Base-by-base conservation (phyloP, 805 yeast species). In the Hanseniaspora meyeri region DNA sequence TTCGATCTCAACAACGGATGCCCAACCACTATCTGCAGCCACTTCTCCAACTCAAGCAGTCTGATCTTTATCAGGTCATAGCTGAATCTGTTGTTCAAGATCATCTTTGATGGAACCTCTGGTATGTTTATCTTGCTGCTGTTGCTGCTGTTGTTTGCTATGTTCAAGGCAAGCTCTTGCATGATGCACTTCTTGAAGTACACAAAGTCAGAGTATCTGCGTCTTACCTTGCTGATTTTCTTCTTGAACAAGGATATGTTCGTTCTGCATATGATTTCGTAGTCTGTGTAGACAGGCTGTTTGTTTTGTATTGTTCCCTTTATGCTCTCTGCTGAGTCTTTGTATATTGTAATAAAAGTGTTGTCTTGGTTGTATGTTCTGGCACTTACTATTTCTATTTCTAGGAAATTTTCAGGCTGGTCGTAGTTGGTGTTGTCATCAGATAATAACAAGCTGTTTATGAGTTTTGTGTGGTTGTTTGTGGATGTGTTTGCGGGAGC, bases 1-100 rank as follows among this genome's bases (percentile, higher is more conserved):
- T 95, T 95, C 0, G 96, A 85, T 70, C 93, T 97, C 58, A 91
- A 71, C 59, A 91, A 70, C 1, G 98, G 98, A 68, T 91, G 98
- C 12, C 96, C 93, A 14, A 95, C 93, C 19, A 90, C 95, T 17
- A 80, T 74, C 46, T 73, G 75, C 43, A 93, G 67, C 70, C 95
- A 91, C 64, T 79, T 79, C 68, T 89, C 95, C 48, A 91, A 73
- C 0, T 96, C 97, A 61, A 77, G 79, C 57, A 95, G 73, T 64
- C 98, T 77, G 51, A 81, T 82, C 64, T 87, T 95, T 57, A 93
- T 89, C 58, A 84, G 82, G 45, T 85, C 82, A 59, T 87, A 93
- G 59, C 81, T 80, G 68, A 90, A 90, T 60, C 91, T 76, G 67
- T 85, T 84, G 31, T 77, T 72, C 52, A 82, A 68, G 55, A 80